Percentiles rank a stretch among this genome's conserved stretches.
Evolutionary conservation across 2,329 filamentous ascomycete species (phyloP).

Genomic region (Xylariaceae sp.): DNA sequence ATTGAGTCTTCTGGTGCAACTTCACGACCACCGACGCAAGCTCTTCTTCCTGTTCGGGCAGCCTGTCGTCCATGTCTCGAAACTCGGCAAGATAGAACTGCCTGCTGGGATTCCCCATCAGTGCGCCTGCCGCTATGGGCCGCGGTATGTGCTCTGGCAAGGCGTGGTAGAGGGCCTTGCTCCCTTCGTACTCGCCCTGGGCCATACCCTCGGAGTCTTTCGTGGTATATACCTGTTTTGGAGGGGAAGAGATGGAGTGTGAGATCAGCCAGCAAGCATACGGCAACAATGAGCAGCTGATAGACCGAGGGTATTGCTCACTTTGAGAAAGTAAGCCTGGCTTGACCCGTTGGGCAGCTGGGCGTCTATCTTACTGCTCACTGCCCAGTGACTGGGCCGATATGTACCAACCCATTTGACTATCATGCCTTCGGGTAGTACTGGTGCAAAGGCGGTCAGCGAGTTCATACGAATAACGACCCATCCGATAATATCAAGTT

Average conservation of each 20-base stretch:
- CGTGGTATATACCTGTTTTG: constrained; percentile 3
- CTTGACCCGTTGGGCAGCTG: neutral
- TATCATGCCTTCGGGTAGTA: neutral
- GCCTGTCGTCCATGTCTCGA: neutral
- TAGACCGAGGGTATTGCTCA: neutral
- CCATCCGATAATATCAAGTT: too few relatives aligned
- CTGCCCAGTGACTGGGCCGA: constrained; percentile 1
- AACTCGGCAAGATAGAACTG: constrained; percentile 6
- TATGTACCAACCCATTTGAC: constrained; percentile 2
- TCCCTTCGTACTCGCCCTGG: constrained; percentile 1
- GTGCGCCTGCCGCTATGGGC: constrained; percentile 2
- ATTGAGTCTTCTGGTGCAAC: constrained; percentile 14
- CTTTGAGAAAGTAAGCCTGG: constrained; percentile 4
- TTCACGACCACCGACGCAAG: constrained; percentile 2
- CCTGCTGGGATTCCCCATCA: neutral
- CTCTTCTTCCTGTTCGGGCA: neutral
- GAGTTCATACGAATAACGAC: too few relatives aligned
- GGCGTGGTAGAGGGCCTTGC: neutral
- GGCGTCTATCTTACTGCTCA: constrained; percentile 1
- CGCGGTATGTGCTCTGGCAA: constrained; percentile 1
- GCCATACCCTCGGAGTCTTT: constrained; percentile 18
- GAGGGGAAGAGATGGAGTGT: too few relatives aligned
- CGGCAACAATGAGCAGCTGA: too few relatives aligned
- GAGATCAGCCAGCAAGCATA: too few relatives aligned
- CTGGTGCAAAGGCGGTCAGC: neutral